Percentiles rank a stretch among this genome's conserved stretches.
phyloP scores from a whole-genome alignment of 495 filamentous ascomycete genomes.

The Neurospora sp. region DNA sequence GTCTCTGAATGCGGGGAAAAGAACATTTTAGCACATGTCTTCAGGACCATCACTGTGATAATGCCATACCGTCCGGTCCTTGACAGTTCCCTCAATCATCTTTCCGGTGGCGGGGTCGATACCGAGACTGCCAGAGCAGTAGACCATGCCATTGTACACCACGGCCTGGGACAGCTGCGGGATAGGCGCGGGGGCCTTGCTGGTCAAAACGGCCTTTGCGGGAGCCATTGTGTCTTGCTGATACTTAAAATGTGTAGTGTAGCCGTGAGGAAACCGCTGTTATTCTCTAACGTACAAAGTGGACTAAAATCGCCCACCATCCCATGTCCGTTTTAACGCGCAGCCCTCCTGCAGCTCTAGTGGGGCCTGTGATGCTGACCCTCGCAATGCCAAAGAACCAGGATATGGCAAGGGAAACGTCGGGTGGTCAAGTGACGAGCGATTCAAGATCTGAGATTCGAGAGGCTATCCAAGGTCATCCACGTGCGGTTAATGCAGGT shows the following conservation, averaged over 20 bases:
- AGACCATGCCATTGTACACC: conserved; percentile 47
- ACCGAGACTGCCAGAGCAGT: conserved; percentile 47
- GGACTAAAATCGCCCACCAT: neutral
- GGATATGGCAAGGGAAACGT: neutral
- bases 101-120: conserved; percentile 39
- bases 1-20: conserved; percentile 15
- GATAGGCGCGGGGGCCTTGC: conserved; percentile 44
- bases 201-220: conserved; percentile 33
- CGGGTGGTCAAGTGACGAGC: neutral
- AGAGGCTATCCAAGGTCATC: neutral
- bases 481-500: neutral
- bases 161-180: conserved; percentile 48
- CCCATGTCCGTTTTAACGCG: neutral
- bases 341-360: neutral
- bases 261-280: neutral
- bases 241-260: neutral
- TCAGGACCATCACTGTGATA: neutral
- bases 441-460: neutral
- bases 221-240: conserved; percentile 10
- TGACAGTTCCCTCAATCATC: conserved; percentile 42
- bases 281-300: neutral
- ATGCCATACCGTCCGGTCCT: conserved; percentile 39
- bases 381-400: neutral
- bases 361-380: neutral
- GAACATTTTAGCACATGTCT: neutral